phyloP scores from a whole-genome alignment of 768 basidiomycete species.

The Chlorophyllum brunneum region DNA sequence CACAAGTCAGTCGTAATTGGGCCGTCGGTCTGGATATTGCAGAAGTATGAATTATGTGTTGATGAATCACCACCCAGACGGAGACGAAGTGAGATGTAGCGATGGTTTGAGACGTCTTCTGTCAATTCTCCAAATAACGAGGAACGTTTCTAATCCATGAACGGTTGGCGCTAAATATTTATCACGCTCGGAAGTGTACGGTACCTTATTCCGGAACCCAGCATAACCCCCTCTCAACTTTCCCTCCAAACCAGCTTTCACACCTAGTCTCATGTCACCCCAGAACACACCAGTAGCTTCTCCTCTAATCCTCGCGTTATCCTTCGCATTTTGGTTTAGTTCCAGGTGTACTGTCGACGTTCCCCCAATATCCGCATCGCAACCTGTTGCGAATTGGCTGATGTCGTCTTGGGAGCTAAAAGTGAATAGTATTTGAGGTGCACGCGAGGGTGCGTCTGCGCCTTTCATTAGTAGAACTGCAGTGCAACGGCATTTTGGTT shows the following conservation, averaged over 20 bases:
- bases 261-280: constrained; percentile 72
- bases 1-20: constrained; percentile 82
- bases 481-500: neutral
- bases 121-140: constrained; percentile 82
- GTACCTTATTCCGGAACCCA: constrained; percentile 82
- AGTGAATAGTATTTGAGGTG: constrained; percentile 61
- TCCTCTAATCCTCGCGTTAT: constrained; percentile 41
- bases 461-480: constrained; percentile 76
- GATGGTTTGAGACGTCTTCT: constrained; percentile 81
- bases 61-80: constrained; percentile 73
- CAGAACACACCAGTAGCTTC: constrained; percentile 65
- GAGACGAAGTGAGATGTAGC: constrained; percentile 77
- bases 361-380: constrained; percentile 88
- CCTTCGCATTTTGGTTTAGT: constrained; percentile 50
- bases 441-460: constrained; percentile 55
- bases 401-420: constrained; percentile 61
- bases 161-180: neutral
- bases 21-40: constrained; percentile 90
- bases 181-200: no score
- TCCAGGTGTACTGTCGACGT: constrained; percentile 75
- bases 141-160: constrained; percentile 52
- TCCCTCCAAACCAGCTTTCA: constrained; percentile 62
- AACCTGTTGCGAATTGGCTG: constrained; percentile 68
- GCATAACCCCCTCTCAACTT: constrained; percentile 84
- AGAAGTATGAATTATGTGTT: constrained; percentile 83